These are phyloP conservation scores for Paracoccidioides lutzii DNA, from an alignment of 2,329 filamentous ascomycete genomes.

Conservation along the genomic window DNA sequence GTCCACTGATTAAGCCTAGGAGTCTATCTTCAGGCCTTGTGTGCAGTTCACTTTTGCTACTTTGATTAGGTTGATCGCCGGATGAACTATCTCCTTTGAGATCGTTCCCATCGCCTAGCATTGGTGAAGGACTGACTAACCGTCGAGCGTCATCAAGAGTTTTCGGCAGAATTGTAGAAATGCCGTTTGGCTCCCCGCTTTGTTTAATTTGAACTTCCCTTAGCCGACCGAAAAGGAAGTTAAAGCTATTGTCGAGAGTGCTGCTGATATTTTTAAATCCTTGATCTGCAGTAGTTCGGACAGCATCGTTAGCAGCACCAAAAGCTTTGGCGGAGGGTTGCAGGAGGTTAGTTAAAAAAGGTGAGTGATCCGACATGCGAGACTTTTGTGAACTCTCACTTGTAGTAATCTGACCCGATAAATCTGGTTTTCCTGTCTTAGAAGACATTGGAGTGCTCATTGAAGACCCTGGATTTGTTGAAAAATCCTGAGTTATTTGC, in stretches of 20 bases:
- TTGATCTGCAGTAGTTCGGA: constrained; percentile 81
- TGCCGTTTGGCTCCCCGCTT: constrained; percentile 31
- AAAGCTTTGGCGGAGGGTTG: constrained; percentile 72
- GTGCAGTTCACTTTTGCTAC: constrained; percentile 22
- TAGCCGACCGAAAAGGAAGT: constrained; percentile 78
- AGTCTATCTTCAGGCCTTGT: constrained; percentile 50
- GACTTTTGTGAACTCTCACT: constrained; percentile 5
- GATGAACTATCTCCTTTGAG: constrained; percentile 41
- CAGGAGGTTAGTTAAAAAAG: constrained; percentile 71
- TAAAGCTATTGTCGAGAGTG: constrained; percentile 83
- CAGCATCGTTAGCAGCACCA: constrained; percentile 68
- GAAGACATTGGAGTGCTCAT: constrained; percentile 16
- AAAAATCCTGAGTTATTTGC: constrained; percentile 8
- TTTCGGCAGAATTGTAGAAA: constrained; percentile 53
- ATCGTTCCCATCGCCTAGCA: constrained; percentile 38
- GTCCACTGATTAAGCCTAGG: constrained; percentile 57
- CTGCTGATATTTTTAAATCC: constrained; percentile 83
- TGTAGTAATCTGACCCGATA: neutral
- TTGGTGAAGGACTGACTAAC: constrained; percentile 50
- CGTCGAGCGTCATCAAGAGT: constrained; percentile 88
- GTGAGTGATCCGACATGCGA: constrained; percentile 32
- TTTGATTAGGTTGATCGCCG: constrained; percentile 29
- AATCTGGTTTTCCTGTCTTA: constrained; percentile 12
- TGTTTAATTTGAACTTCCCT: constrained; percentile 51
- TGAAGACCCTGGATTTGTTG: constrained; percentile 8